Evolutionary conservation across 2,329 filamentous ascomycete species (phyloP).

Genomic region (Talaromyces sp.): DNA sequence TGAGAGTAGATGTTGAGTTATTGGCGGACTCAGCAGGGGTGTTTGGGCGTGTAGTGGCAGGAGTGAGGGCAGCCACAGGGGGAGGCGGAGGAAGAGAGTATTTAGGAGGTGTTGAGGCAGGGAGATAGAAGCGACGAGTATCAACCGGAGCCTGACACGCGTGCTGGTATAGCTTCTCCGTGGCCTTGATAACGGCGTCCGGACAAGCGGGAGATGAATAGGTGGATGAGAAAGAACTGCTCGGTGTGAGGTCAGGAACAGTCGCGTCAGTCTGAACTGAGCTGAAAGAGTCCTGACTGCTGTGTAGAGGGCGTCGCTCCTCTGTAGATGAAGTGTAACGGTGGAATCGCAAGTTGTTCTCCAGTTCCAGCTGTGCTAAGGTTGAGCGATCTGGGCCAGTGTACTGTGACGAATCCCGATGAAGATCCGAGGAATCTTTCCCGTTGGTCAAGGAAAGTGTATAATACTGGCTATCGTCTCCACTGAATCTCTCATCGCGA

Average conservation of each 20-base stretch:
- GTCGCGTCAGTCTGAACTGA: conserved; percentile 34
- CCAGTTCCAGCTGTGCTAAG: conserved; percentile 34
- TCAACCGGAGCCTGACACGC: conserved; percentile 20
- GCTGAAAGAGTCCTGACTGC: conserved; percentile 39
- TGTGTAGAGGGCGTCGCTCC: conserved; percentile 25
- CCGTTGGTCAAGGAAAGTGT: conserved; percentile 30
- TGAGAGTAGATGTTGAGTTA: conserved; percentile 32
- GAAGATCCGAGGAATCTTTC: conserved; percentile 18
- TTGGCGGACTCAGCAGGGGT: conserved; percentile 23
- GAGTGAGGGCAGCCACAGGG: conserved; percentile 27
- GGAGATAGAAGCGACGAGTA: conserved; percentile 28
- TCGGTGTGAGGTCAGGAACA: conserved; percentile 42
- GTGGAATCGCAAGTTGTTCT: conserved; percentile 33
- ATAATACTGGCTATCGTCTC: conserved; percentile 36
- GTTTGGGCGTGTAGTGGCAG: conserved; percentile 26
- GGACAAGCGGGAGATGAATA: conserved; percentile 35
- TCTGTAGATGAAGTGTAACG: conserved; percentile 29
- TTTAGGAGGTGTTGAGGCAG: conserved; percentile 26
- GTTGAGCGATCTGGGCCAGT: conserved; percentile 32
- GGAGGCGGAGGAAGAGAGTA: conserved; percentile 26
- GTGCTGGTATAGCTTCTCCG: conserved; percentile 33
- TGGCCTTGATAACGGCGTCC: conserved; percentile 30
- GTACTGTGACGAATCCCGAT: conserved; percentile 14
- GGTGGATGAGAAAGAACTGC: conserved; percentile 43
- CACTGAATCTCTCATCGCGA: conserved; percentile 36